Percentiles rank a stretch among this genome's conserved stretches.
Evolutionary conservation across 202 grass and related monocot species (phyloP).

Genomic region (Zizania palustris): DNA sequence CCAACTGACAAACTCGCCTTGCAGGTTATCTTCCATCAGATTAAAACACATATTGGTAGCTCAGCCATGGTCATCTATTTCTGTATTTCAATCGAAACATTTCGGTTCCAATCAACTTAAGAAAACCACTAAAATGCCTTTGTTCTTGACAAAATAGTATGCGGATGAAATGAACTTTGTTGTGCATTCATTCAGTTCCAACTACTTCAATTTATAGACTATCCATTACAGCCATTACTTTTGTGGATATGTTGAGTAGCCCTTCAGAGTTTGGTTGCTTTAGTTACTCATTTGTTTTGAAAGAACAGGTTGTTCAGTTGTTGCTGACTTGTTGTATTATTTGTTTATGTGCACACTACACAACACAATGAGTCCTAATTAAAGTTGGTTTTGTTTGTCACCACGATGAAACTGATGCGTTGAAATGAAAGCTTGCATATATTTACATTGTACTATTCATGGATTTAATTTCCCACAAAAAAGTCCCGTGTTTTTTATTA

Average conservation of each 20-base stretch:
- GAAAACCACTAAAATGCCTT: too few relatives aligned
- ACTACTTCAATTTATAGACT: background rate
- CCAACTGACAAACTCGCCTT: too few relatives aligned
- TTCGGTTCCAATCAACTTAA: too few relatives aligned
- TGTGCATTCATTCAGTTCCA: background rate
- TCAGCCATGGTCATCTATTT: too few relatives aligned
- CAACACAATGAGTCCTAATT: background rate
- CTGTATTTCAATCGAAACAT: too few relatives aligned
- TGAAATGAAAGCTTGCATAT: background rate
- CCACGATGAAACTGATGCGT: background rate
- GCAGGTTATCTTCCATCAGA: too few relatives aligned
- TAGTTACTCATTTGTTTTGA: background rate
- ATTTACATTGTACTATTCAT: background rate
- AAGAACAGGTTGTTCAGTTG: background rate
- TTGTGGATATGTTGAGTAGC: background rate
- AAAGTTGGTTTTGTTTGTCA: background rate
- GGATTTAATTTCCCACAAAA: background rate
- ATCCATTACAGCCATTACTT: background rate
- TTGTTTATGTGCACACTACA: background rate
- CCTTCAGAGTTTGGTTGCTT: background rate
- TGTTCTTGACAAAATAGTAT: background rate
- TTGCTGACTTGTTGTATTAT: background rate
- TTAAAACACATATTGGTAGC: too few relatives aligned
- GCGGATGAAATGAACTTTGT: background rate
- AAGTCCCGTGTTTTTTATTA: background rate